Evolutionary conservation across 1,284 basidiomycete genomes (phyloP), one percentile per base, ranked within the genome.

Genomic region (Fomitopsis palustris): DNA sequence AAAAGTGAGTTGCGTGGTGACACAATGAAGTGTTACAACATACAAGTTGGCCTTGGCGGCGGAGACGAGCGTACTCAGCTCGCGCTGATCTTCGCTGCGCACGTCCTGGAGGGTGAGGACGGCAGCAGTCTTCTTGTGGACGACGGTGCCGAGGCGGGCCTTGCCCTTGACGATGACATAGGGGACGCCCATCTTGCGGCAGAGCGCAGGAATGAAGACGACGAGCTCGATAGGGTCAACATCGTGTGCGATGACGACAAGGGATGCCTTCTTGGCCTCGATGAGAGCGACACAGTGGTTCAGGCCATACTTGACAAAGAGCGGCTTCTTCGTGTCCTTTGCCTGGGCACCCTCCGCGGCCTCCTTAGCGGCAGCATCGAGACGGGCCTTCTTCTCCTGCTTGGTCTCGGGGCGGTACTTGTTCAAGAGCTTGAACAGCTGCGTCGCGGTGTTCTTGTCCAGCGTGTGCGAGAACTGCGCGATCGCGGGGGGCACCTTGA

Each of bases 131-230:
- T 98, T 98, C 88, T 98, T 97, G 87, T 96, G 93, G 55, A 96
- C 95, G 61, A 96, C 92, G 16, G 94, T 94, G 69, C 96, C 96
- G 69, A 98, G 91, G 75, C 96, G 93, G 60, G 96, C 92, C 82
- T 98, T 98, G 81, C 90, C 90, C 86, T 98, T 97, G 72, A 98
- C 95, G 70, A 99, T 98, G 66, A 96, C 94, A 80, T 98, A 98
- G 37, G 95, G 95, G 53, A 98, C 88, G 75, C 95, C 96, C 95
- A 98, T 97, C 89, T 98, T 98, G 78, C 95, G 88, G 84, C 96
- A 99, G 65, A 98, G 89, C 61, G 96, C 95, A 63, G 96, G 96
- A 61, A 99, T 84, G 91, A 95, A 98, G 79, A 99, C 86, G 67
- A 96, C 95, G 70, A 99, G 91, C 79, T 99, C 96, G 65, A 98